phyloP scores from a whole-genome alignment of 164 flowering plant species.

The Magnolia sinica region DNA sequence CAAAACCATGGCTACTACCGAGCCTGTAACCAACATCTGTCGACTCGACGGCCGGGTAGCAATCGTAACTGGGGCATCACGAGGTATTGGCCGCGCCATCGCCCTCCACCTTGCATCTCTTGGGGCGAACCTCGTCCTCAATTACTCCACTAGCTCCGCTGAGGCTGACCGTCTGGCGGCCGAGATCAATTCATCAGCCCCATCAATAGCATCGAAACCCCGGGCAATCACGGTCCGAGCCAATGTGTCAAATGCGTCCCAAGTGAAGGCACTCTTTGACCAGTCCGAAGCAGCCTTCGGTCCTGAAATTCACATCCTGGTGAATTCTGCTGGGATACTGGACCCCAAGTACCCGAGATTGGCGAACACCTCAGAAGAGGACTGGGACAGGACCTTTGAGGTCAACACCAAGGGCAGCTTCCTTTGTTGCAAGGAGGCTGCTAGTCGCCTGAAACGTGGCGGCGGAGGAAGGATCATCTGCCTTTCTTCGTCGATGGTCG shows the following conservation, averaged over 20 bases:
- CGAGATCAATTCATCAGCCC: conserved; percentile 22
- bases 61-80: conserved; percentile 54
- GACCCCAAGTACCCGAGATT: conserved; percentile 44
- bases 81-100: conserved; percentile 49
- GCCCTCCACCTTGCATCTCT: conserved; percentile 44
- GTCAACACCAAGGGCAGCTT: conserved; percentile 51
- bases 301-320: conserved; percentile 40
- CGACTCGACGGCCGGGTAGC: conserved; percentile 40
- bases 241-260: conserved; percentile 45
- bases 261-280: conserved; percentile 54
- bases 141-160: conserved; percentile 31
- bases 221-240: conserved; percentile 47
- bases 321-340: conserved; percentile 53
- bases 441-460: conserved; percentile 43
- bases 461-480: conserved; percentile 57
- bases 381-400: conserved; percentile 43
- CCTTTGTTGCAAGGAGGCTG: conserved; percentile 50
- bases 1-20: not conserved
- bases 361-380: conserved; percentile 36
- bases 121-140: conserved; percentile 43
- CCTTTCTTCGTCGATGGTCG: conserved; percentile 43
- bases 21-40: not conserved
- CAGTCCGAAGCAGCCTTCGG: conserved; percentile 38
- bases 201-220: not conserved
- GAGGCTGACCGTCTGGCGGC: conserved; percentile 27